A percentile compares a stretch with the other conserved stretches of the same genome.
Evolutionary conservation across 164 flowering plant species (phyloP).

Genomic region (Kingdonia uniflora): DNA sequence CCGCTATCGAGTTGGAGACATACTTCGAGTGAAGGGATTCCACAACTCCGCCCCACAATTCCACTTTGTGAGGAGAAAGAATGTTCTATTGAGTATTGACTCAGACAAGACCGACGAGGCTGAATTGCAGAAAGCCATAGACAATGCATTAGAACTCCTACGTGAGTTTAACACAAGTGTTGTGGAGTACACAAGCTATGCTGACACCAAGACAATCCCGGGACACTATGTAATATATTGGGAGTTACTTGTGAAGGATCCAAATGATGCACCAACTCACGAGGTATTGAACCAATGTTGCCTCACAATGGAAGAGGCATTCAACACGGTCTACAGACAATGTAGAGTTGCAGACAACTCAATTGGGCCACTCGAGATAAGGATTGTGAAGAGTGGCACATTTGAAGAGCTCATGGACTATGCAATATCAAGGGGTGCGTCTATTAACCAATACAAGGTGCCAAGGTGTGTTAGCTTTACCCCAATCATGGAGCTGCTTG

Average conservation of each 20-base stretch:
- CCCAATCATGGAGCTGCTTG: constrained; percentile 61
- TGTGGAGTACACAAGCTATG: constrained; percentile 71
- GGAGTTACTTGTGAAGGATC: constrained; percentile 45
- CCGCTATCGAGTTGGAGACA: constrained; percentile 67
- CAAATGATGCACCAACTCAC: constrained; percentile 15
- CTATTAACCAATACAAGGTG: constrained; percentile 72
- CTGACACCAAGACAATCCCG: constrained; percentile 55
- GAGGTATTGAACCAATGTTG: constrained; percentile 45
- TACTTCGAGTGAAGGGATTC: constrained; percentile 54
- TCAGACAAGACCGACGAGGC: constrained; percentile 76
- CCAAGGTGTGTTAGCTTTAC: constrained; percentile 69
- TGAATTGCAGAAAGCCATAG: constrained; percentile 57
- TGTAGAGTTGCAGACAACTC: constrained; percentile 55
- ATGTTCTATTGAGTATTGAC: constrained; percentile 64
- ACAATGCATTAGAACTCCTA: constrained; percentile 31
- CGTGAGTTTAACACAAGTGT: constrained; percentile 31
- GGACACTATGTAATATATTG: constrained; percentile 77
- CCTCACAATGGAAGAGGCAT: constrained; percentile 60
- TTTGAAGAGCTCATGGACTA: constrained; percentile 86
- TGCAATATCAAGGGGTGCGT: constrained; percentile 71
- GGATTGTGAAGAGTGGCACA: constrained; percentile 58
- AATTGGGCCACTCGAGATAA: constrained; percentile 65
- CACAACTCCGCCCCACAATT: constrained; percentile 64
- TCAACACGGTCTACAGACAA: constrained; percentile 72
- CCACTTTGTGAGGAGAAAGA: constrained; percentile 50